Evolutionary conservation across 208 protist species (phyloP), one percentile per base, ranked within the genome.

Genomic region (Leptomonas pyrrhocoris): DNA sequence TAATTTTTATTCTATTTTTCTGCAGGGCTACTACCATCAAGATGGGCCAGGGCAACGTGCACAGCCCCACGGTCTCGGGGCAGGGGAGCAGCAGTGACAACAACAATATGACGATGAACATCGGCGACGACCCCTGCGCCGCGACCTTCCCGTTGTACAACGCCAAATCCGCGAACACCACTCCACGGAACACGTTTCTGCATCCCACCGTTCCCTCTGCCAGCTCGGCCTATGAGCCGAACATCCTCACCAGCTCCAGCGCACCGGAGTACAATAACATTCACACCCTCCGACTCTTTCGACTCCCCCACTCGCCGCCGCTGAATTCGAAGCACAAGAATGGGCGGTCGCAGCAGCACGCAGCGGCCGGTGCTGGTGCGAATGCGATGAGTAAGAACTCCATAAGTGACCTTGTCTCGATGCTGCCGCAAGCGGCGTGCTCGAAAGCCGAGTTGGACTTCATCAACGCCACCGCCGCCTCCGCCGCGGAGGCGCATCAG

Each of bases 41-140:
- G 0, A 76, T 68, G 71, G 71, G 71, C 12, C 51, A 76, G 40
- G 63, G 30, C 25, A 46, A 51, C 19, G 23, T 21, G 4, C 49
- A 53, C 5, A 27, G 30, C 9, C 2, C 28, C 38, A 30, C 60
- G 13, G 31, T 2, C 46, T 55, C 30, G 28, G 60, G n/a, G 28
- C 13, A n/a, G 18, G 54, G 42, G 19, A 28, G 28, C 19, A 31
- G 8, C 18, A 45, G 36, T 34, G 36, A 48, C 36, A 56, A n/a
- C 51, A 56, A n/a, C 51, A 56, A n/a, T 27, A n/a, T 1, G 8
- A 56, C 23, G 1, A 38, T 38, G 28, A 56, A 38, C 9, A 13
- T 13, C 49, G 7, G 9, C 34, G 9, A 38, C 9, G 28, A 34
- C 19, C 31, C 28, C 5, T 31, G 43, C 60, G 46, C 46, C 46